Percentiles rank a stretch among this genome's conserved stretches.
Evolutionary conservation across 495 filamentous ascomycete species (phyloP).

Genomic region (Xylaria curta): DNA sequence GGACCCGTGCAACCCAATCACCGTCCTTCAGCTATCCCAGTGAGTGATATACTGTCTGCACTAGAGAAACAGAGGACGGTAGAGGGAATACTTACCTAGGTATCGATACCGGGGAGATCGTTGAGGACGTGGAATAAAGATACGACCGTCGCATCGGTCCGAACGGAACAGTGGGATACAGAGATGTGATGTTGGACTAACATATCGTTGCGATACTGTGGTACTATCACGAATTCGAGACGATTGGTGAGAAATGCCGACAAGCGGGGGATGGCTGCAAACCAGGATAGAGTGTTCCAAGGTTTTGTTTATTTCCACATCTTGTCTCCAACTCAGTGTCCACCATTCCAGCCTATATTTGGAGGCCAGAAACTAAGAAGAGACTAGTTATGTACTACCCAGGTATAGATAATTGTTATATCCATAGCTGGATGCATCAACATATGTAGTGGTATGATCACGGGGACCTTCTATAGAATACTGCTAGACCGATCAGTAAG

Average conservation of each 20-base stretch:
- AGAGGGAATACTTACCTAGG: background rate
- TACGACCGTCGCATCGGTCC: background rate
- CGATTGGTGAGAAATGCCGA: background rate
- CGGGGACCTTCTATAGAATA: background rate
- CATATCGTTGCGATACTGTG: background rate
- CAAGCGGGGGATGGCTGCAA: background rate
- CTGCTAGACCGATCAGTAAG: background rate
- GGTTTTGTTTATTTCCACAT: background rate
- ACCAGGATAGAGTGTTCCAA: too few relatives aligned
- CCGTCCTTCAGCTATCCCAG: background rate
- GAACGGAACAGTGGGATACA: background rate
- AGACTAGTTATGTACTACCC: background rate
- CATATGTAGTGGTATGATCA: background rate
- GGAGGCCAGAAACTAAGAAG: background rate
- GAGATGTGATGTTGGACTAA: background rate
- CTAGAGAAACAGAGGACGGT: background rate
- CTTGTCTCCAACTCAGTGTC: background rate
- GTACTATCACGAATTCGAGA: background rate
- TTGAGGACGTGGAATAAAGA: background rate
- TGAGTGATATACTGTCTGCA: background rate
- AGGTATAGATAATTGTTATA: background rate
- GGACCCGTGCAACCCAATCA: background rate
- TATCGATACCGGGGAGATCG: background rate
- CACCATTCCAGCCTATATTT: background rate
- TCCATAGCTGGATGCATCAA: background rate